These are phyloP conservation scores for Thalassia testudinum DNA, from an alignment of 116 monocot species.

Conservation along the genomic window DNA sequence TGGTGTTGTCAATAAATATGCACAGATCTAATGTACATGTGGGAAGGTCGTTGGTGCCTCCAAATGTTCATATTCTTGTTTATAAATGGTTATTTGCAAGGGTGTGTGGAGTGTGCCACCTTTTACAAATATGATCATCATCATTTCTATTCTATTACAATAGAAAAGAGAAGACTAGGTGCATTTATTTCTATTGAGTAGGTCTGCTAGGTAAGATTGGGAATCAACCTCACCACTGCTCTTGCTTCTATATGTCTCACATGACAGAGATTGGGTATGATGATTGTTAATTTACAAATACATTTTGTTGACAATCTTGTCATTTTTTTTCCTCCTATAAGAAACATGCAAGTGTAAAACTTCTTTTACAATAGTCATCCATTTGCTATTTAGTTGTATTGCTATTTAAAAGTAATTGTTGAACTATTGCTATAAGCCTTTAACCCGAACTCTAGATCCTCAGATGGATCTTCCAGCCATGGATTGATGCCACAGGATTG, in stretches of 20 bases:
- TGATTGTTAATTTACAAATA: background rate
- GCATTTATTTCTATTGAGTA: constrained; percentile 93
- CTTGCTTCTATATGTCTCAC: constrained; percentile 89
- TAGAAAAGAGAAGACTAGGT: too few species aligned
- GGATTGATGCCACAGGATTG: constrained; percentile 98
- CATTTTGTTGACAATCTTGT: too few species aligned
- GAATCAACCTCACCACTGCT: constrained; percentile 92
- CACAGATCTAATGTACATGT: too few species aligned
- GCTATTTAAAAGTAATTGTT: too few species aligned
- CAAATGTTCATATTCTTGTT: too few species aligned
- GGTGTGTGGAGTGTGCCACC: too few species aligned
- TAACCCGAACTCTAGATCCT: constrained; percentile 77
- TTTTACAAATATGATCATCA: too few species aligned
- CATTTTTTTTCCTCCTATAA: background rate
- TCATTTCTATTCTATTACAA: too few species aligned
- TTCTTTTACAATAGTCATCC: background rate
- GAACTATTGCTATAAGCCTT: too few species aligned
- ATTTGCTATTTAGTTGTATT: background rate
- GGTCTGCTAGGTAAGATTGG: constrained; percentile 85
- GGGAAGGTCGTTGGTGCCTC: too few species aligned
- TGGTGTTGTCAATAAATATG: too few species aligned
- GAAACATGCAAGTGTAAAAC: background rate
- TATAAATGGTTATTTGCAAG: too few species aligned
- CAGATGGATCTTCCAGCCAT: constrained; percentile 98
- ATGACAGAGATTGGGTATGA: constrained; percentile 96